These are phyloP conservation scores for Euphorbia tirucalli DNA, from an alignment of 345 rosid species.

Conservation along the genomic window DNA sequence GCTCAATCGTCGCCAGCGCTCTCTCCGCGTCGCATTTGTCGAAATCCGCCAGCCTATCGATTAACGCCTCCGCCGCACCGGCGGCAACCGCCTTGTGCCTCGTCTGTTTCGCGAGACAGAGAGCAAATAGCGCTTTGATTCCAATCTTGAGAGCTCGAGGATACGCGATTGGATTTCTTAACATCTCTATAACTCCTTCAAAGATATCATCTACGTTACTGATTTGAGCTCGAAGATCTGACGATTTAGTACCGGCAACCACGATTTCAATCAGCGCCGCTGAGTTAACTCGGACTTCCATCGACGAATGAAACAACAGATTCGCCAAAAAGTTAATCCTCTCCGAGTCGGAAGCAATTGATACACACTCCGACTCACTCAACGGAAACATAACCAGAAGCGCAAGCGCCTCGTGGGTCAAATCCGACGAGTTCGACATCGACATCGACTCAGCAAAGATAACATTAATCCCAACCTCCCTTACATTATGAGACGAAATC, in stretches of 20 bases:
- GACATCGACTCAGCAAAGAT: slow-evolving; percentile 35
- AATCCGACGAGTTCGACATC: slow-evolving; percentile 40
- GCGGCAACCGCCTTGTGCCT: slow-evolving; percentile 74
- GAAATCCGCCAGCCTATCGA: slow-evolving; percentile 70
- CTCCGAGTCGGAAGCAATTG: slow-evolving; percentile 49
- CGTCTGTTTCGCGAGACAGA: slow-evolving; percentile 80
- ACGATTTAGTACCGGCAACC: slow-evolving; percentile 62
- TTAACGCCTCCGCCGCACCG: slow-evolving; percentile 61
- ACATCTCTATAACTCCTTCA: slow-evolving; percentile 72
- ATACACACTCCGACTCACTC: slow-evolving; percentile 57
- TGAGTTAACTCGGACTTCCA: slow-evolving; percentile 71
- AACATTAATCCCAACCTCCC: slow-evolving; percentile 39
- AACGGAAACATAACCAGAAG: slow-evolving; percentile 63
- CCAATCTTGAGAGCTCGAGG: slow-evolving; percentile 75
- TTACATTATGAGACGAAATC: slow-evolving; percentile 60
- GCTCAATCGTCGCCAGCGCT: slow-evolving; percentile 81
- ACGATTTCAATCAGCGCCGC: slow-evolving; percentile 74
- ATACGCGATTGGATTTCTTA: slow-evolving; percentile 45
- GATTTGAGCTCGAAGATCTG: slow-evolving; percentile 59
- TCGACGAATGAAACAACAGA: slow-evolving; percentile 53
- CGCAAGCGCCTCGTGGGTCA: slow-evolving; percentile 62
- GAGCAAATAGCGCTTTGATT: slow-evolving; percentile 69
- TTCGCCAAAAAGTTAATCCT: slow-evolving; percentile 43
- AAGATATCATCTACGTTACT: slow-evolving; percentile 52
- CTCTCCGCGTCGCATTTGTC: slow-evolving; percentile 86